Evolutionary conservation across 495 filamentous ascomycete genomes (phyloP), one percentile per base, ranked within the genome.

Genomic region (Podospora anserina): DNA sequence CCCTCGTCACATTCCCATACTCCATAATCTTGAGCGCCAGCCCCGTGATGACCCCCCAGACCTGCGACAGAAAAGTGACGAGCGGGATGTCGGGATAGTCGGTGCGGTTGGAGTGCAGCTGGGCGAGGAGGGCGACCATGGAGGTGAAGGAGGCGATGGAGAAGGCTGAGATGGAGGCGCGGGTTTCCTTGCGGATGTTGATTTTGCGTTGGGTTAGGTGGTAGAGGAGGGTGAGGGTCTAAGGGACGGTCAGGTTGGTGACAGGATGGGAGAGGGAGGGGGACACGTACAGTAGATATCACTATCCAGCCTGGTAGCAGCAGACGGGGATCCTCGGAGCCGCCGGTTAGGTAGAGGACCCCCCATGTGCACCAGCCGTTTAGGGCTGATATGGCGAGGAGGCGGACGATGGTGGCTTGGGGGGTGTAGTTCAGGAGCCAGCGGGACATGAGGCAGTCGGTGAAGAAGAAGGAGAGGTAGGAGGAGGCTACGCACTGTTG

Each of bases 361-460:
- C 89, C 92, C 68, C 89, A 92, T 30, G 91, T 93, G 61, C 92
- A 82, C 77, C 92, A 94, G 65, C 90, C 90, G 74, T 94, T 93
- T 66, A 91, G 82, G 30, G 88, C 87, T 71, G 90, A 91, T 63
- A 91, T 91, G 57, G 92, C 90, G 44, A 93, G 82, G 44, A 96
- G 89, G 63, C 92, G 91, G 66, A 96, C 89, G 70, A 94, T 85
- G 60, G 93, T 93, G 60, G 91, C 92, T 71, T 85, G 90, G 16
- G 92, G 92, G 55, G 91, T 94, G 82, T 95, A 96, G 77, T 92
- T 90, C 66, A 96, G 80, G 75, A 96, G 90, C 90, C 92, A 95
- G 76, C 92, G 88, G 70, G 90, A 93, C 92, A 96, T 96, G 75
- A 95, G 88, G 79, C 91, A 92, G 80, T 96, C 92, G 68, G 91